phyloP scores from a whole-genome alignment of 257 asterid genomes.

The Asclepias syriaca region DNA sequence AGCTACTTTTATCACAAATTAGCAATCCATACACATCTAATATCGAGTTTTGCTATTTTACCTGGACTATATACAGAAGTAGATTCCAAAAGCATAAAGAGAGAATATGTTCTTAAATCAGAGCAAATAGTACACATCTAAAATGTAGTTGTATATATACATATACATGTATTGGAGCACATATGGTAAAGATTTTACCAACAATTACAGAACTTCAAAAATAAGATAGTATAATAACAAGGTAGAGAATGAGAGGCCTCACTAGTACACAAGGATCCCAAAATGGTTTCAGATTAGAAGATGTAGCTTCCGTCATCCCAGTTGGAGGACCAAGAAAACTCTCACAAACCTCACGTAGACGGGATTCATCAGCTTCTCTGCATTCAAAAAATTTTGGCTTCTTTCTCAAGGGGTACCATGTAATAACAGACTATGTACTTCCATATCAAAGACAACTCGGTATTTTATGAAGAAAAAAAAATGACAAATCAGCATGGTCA shows the following conservation, averaged over 20 bases:
- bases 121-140: no score
- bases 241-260: slow-evolving; percentile 28
- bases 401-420: neutral
- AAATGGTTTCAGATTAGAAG: slow-evolving; percentile 36
- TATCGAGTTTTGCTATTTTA: neutral
- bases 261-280: slow-evolving; percentile 89
- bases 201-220: neutral
- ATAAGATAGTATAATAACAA: neutral
- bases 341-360: slow-evolving; percentile 92
- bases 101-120: neutral
- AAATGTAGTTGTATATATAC: no score
- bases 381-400: slow-evolving; percentile 17
- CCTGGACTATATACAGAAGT: neutral
- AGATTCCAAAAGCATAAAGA: neutral
- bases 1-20: neutral
- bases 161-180: no score
- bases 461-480: no score
- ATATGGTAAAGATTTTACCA: neutral
- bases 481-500: no score
- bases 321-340: slow-evolving; percentile 95
- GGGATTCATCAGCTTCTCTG: slow-evolving; percentile 91
- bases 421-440: neutral
- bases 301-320: slow-evolving; percentile 61
- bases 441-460: neutral
- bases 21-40: neutral